Conservation (phyloP, 2,329 filamentous ascomycete genomes). For the Leptosphaerulina australis region DNA sequence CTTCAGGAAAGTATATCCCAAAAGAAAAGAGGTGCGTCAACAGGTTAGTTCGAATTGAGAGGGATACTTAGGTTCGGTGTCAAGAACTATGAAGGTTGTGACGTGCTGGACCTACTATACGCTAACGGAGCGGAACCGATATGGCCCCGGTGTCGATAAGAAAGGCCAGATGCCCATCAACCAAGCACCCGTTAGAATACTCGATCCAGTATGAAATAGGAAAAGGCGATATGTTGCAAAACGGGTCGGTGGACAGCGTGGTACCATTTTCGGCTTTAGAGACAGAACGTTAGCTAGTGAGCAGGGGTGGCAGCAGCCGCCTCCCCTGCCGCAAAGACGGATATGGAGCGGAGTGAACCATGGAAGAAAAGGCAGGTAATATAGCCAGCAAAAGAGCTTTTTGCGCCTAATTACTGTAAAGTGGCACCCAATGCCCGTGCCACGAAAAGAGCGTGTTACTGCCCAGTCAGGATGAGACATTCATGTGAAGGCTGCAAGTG, state of each 20-base stretch:
- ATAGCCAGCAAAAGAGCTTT: constrained; percentile 31
- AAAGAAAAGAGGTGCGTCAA: background rate
- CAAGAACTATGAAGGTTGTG: constrained; percentile 9
- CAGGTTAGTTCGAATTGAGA: background rate
- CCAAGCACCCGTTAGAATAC: constrained; percentile 9
- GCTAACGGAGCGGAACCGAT: constrained; percentile 11
- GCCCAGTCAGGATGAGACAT: constrained; percentile 24
- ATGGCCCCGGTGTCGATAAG: background rate
- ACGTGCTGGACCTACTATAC: constrained; percentile 4
- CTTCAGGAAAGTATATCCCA: constrained; percentile 2
- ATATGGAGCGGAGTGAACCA: constrained; percentile 21
- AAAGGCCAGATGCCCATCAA: constrained; percentile 3
- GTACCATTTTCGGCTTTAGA: background rate
- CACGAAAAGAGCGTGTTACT: constrained; percentile 29
- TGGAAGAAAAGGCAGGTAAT: constrained; percentile 24
- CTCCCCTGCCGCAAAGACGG: constrained; percentile 17
- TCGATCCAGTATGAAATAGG: background rate
- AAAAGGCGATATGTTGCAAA: background rate
- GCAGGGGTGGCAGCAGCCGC: constrained; percentile 32
- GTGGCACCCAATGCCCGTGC: constrained; percentile 30
- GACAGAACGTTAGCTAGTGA: constrained; percentile 22
- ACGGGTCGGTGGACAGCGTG: constrained; percentile 1
- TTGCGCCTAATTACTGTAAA: constrained; percentile 39
- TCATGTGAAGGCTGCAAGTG: constrained; percentile 25
- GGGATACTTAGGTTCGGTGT: constrained; percentile 9